phyloP scores from a whole-genome alignment of 176 grass and related monocot genomes.

The Musa itinerans region DNA sequence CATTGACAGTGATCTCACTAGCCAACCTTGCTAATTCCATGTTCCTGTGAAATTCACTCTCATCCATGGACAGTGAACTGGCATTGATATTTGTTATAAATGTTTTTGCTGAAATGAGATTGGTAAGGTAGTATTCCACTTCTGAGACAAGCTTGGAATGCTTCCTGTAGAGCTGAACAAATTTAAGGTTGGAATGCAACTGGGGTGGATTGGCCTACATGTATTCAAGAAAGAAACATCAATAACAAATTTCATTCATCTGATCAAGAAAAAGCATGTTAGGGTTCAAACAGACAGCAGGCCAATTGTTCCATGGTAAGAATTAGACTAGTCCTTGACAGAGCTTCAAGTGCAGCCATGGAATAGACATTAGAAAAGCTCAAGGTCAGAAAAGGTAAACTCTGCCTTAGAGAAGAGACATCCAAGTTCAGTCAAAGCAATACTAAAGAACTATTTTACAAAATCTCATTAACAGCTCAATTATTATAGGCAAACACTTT shows the following conservation, averaged over 20 bases:
- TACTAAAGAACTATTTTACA: no score
- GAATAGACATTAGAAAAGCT: no score
- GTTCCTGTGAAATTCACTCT: constrained; percentile 61
- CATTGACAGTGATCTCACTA: constrained; percentile 32
- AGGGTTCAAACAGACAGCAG: no score
- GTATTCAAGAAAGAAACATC: background rate
- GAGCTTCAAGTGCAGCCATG: no score
- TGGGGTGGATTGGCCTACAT: constrained; percentile 86
- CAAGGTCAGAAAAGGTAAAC: no score
- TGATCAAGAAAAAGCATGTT: no score
- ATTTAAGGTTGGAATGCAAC: constrained; percentile 90
- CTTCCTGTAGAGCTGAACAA: constrained; percentile 76
- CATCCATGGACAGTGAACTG: constrained; percentile 59
- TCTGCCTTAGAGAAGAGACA: no score
- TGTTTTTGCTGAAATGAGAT: constrained; percentile 81
- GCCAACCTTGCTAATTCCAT: constrained; percentile 58
- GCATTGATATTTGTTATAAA: constrained; percentile 70
- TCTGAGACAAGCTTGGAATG: constrained; percentile 87
- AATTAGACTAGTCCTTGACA: no score
- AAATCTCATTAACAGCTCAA: no score
- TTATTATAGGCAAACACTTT: no score
- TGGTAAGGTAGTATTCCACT: constrained; percentile 86
- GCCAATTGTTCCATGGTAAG: no score
- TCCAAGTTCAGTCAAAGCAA: no score
- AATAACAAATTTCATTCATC: background rate